Conservation (phyloP, 352 stramenopile species). For the Phytophthora syringae region DNA sequence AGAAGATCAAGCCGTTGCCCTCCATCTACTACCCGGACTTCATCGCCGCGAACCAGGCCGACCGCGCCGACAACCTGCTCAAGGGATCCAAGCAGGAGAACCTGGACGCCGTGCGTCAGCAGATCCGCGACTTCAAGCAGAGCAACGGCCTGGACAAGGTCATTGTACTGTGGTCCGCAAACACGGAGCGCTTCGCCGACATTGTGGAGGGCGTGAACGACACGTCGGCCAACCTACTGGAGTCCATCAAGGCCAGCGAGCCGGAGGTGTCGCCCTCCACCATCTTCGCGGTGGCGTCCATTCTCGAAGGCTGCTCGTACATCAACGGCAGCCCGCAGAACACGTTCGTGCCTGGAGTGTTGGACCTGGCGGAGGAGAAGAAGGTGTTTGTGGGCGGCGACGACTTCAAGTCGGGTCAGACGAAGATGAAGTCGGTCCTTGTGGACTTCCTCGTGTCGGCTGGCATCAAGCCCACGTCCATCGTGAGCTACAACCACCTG, state of each 20-base stretch:
- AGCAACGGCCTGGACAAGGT: slow-evolving; percentile 97
- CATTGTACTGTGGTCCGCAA: slow-evolving; percentile 99
- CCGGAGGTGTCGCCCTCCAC: slow-evolving; percentile 97
- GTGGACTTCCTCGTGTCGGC: slow-evolving; percentile 99
- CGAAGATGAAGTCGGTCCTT: slow-evolving; percentile 99
- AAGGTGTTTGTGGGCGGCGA: slow-evolving; percentile 98
- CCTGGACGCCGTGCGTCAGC: slow-evolving; percentile 90
- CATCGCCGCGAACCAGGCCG: slow-evolving; percentile 99
- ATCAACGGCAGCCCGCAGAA: slow-evolving; percentile 99
- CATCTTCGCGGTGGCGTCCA: slow-evolving; percentile 98
- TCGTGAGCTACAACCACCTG: slow-evolving; percentile 99
- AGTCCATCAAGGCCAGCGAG: slow-evolving; percentile 95
- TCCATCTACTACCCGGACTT: slow-evolving; percentile 99
- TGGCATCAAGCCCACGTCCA: slow-evolving; percentile 99
- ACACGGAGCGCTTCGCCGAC: slow-evolving; percentile 99
- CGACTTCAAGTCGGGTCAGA: slow-evolving; percentile 99
- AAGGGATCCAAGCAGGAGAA: slow-evolving; percentile 97
- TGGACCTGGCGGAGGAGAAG: slow-evolving; percentile 95
- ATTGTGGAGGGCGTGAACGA: slow-evolving; percentile 99
- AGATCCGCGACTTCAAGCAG: slow-evolving; percentile 98
- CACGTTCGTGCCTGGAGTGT: slow-evolving; percentile 98
- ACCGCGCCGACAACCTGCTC: slow-evolving; percentile 98
- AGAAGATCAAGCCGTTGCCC: slow-evolving; percentile 96
- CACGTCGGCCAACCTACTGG: slow-evolving; percentile 96
- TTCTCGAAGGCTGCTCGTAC: slow-evolving; percentile 98